Evolutionary conservation across 306 rosid species (phyloP), one percentile per base, ranked within the genome.

Genomic region (Abrus precatorius): DNA sequence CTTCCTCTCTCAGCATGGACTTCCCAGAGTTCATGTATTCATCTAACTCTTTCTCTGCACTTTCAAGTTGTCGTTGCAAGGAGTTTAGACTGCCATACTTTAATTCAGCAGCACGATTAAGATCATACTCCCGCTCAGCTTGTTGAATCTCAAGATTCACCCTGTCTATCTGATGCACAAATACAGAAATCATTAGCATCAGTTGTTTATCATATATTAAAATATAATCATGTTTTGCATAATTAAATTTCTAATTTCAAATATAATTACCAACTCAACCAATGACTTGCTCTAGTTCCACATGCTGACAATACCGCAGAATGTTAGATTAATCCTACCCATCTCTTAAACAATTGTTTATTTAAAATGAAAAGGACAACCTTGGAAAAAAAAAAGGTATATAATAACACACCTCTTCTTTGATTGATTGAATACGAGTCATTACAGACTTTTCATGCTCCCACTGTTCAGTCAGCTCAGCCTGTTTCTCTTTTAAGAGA

Each of bases 1-100:
- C 99, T 89, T 95, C 99, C 77, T 95, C 98, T 74, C 99, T 89
- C 67, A 95, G 90, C 99, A 95, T 93, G 48, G 99, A 95, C 87
- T 95, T 89, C 32, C 99, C 99, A 33, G 98, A 91, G 48, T 84
- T 90, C 89, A 93, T 88, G 64, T 95, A 95, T 75, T 95, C 97
- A 47, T 84, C 91, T 12, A 95, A 81, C 73, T 93, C 99, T 79
- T 91, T 93, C 85, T 93, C 97, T 70, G 97, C 98, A 83, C 3
- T 47, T 40, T 12, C 85, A 14, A 95, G 99, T 76, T 95, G 97
- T 29, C 88, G 94, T 72, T 93, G 97, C 91, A 95, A 87, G 28
- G 99, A 86, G 87, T 95, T 95, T 20, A 93, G 88, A 72, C 97
- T 93, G 10, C 98, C 99, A 76, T 93, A 95, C 86, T 95, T 95